Evolutionary conservation across 192 early-diverging fungal genomes (phyloP).

Genomic region (Endogone sp.): DNA sequence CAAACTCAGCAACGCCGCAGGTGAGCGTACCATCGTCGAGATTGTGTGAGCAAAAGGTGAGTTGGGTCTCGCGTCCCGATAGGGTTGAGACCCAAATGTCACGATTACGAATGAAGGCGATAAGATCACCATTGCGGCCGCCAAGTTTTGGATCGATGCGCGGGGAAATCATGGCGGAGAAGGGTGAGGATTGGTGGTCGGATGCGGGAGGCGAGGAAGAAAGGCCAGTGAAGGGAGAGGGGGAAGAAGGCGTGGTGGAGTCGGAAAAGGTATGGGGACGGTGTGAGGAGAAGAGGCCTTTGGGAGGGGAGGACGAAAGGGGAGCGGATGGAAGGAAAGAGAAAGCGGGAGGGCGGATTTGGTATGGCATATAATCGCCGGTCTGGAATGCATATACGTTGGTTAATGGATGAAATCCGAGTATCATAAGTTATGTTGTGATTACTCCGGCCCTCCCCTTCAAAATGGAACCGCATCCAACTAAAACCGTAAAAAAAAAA

Average conservation of each 20-base stretch:
- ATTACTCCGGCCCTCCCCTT: too few species aligned
- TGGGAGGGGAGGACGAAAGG: too few species aligned
- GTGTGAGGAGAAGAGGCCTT: too few species aligned
- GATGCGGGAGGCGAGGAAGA: constrained; percentile 1
- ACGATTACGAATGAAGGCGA: constrained; percentile 56
- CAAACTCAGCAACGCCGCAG: constrained; percentile 63
- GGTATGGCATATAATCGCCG: not conserved
- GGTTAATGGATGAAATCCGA: not conserved
- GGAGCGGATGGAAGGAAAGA: too few species aligned
- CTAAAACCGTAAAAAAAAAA: not conserved
- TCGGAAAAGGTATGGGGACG: constrained; percentile 4
- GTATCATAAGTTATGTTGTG: too few species aligned
- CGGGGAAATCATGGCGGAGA: constrained; percentile 8
- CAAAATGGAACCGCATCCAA: too few species aligned
- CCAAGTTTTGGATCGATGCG: constrained; percentile 56
- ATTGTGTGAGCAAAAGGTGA: constrained; percentile 50
- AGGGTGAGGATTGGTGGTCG: not conserved
- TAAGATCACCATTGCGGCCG: constrained; percentile 37
- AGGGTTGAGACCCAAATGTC: constrained; percentile 58
- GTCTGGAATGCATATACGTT: not conserved
- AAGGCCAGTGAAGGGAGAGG: constrained; percentile 1
- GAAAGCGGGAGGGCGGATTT: constrained; percentile 25
- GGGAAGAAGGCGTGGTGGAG: constrained; percentile 7
- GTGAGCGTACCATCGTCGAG: constrained; percentile 35
- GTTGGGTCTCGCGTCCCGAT: constrained; percentile 48